Conservation (phyloP, 768 basidiomycete genomes). For the Termitomyces sp. region DNA sequence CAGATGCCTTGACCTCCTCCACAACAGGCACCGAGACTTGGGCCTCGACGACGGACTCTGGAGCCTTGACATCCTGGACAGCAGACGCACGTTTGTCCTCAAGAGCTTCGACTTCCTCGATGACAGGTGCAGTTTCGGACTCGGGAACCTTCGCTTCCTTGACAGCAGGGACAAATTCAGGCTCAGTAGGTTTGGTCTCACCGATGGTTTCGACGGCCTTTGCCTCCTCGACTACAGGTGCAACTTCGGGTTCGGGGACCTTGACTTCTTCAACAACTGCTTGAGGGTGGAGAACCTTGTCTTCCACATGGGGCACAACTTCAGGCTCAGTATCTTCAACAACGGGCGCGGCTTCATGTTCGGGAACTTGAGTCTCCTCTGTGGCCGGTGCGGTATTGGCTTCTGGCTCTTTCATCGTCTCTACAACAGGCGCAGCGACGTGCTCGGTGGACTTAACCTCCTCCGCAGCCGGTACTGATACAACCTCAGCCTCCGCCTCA, state of each 20-base stretch:
- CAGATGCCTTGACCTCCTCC: constrained; percentile 3
- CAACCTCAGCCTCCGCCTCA: background rate
- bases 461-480: background rate
- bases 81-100: background rate
- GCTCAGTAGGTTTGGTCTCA: background rate
- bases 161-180: background rate
- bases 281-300: background rate
- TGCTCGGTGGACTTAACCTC: constrained; percentile 3
- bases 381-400: background rate
- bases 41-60: background rate
- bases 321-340: background rate
- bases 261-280: background rate
- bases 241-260: background rate
- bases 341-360: background rate
- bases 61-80: background rate
- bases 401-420: background rate
- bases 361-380: background rate
- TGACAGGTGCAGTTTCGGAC: background rate
- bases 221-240: background rate
- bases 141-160: background rate
- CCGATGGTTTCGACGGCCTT: background rate
- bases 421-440: background rate
- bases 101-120: background rate
- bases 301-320: background rate
- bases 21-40: background rate